These are phyloP conservation scores for Hyphodiscus sp. DNA, from an alignment of 2,329 filamentous ascomycete species.

Conservation along the genomic window DNA sequence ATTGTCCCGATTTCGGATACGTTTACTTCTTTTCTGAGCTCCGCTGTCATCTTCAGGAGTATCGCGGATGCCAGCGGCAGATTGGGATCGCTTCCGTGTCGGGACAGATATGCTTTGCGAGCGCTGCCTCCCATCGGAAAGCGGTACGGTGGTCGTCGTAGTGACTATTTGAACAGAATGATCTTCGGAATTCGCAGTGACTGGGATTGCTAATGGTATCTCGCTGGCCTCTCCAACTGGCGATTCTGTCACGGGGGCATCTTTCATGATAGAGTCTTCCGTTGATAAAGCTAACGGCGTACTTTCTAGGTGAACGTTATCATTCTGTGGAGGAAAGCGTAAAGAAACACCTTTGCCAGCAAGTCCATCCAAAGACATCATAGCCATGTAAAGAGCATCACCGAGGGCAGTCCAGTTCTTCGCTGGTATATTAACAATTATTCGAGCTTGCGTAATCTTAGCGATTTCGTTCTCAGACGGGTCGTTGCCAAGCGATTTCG, in stretches of 20 bases:
- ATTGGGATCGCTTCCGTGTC: slow-evolving; percentile 57
- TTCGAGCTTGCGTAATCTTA: slow-evolving; percentile 9
- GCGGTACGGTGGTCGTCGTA: slow-evolving; percentile 18
- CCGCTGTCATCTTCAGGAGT: slow-evolving; percentile 49
- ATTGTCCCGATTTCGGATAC: slow-evolving; percentile 55
- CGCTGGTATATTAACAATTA: slow-evolving; percentile 15
- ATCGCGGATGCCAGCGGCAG: slow-evolving; percentile 51
- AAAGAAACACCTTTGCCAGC: slow-evolving; percentile 18
- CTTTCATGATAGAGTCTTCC: slow-evolving; percentile 25
- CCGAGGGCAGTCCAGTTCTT: slow-evolving; percentile 26
- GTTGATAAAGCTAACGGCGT: not conserved
- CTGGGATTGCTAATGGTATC: slow-evolving; percentile 9
- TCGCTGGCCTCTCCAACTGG: slow-evolving; percentile 18
- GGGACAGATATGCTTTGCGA: slow-evolving; percentile 18
- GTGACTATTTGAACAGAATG: slow-evolving; percentile 13
- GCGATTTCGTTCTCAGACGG: not conserved
- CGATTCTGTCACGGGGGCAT: slow-evolving; percentile 18
- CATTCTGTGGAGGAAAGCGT: slow-evolving; percentile 15
- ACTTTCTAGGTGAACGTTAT: slow-evolving; percentile 1
- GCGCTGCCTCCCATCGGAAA: slow-evolving; percentile 13
- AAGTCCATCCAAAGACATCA: slow-evolving; percentile 11
- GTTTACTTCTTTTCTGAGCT: slow-evolving; percentile 58
- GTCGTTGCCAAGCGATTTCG: slow-evolving; percentile 21
- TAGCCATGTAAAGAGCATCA: slow-evolving; percentile 19
- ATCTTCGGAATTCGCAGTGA: slow-evolving; percentile 15